Evolutionary conservation across 495 filamentous ascomycete species (phyloP).

Genomic region (Aspergillus sparsus): DNA sequence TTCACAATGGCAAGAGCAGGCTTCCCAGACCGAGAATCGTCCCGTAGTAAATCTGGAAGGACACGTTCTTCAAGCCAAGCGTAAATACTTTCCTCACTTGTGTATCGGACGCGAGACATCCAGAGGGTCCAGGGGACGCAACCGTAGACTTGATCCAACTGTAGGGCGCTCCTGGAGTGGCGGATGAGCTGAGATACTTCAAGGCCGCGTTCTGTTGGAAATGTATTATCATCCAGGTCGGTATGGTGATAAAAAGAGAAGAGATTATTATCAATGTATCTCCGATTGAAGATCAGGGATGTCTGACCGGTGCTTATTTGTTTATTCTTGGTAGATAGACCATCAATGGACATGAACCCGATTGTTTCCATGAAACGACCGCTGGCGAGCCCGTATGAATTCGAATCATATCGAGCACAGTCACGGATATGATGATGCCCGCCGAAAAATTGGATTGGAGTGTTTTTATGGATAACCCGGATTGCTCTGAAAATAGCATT

Average conservation of each 20-base stretch:
- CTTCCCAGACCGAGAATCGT: conserved; percentile 47
- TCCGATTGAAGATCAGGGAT: conserved; percentile 64
- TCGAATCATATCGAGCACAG: conserved; percentile 75
- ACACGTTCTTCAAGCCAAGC: conserved; percentile 76
- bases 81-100: conserved; percentile 69
- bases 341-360: conserved; percentile 87
- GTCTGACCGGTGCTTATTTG: conserved; percentile 35
- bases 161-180: conserved; percentile 64
- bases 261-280: conserved; percentile 95
- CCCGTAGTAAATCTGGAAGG: conserved; percentile 61
- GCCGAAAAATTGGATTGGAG: conserved; percentile 89
- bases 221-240: conserved; percentile 64
- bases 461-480: conserved; percentile 71
- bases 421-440: conserved; percentile 92
- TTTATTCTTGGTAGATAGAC: conserved; percentile 51
- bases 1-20: conserved; percentile 77
- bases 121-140: conserved; percentile 82
- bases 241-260: conserved; percentile 83
- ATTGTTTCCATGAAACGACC: conserved; percentile 99
- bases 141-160: conserved; percentile 73
- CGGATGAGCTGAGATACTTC: conserved; percentile 74
- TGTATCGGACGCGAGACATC: conserved; percentile 75
- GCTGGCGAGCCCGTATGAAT: conserved; percentile 79
- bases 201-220: conserved; percentile 74
- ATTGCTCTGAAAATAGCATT: conserved; percentile 76